phyloP scores from a whole-genome alignment of 441 rosid species.

The Populus hybrid region DNA sequence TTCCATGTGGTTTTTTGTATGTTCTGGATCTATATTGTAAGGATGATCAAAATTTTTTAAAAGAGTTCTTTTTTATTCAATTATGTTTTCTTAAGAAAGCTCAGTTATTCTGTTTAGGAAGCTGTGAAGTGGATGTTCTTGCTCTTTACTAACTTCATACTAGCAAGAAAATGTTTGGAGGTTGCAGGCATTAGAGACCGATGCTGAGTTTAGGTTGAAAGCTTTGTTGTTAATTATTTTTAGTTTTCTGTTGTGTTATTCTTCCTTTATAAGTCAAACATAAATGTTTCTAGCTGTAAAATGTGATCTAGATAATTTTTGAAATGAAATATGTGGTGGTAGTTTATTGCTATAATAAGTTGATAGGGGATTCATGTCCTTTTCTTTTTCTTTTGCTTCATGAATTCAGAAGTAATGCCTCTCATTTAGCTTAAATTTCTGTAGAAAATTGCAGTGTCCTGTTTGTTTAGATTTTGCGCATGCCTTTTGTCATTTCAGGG shows the following conservation, averaged over 20 bases:
- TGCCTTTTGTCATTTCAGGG: slow-evolving; percentile 41
- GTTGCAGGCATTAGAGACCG: not conserved
- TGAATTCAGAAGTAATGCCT: not conserved
- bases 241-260: not conserved
- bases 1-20: not conserved
- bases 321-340: not conserved
- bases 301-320: not conserved
- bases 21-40: not conserved
- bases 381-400: not conserved
- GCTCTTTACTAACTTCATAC: not conserved
- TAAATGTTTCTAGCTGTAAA: not conserved
- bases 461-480: not conserved
- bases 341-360: not conserved
- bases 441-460: not conserved
- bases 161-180: not conserved
- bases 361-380: not conserved
- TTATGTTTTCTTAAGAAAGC: not conserved
- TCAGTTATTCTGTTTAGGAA: not conserved
- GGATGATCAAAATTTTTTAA: not conserved
- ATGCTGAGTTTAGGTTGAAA: not conserved
- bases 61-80: not conserved
- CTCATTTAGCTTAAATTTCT: slow-evolving; percentile 6
- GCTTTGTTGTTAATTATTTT: not conserved
- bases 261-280: not conserved
- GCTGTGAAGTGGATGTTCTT: not conserved